Percentiles rank a stretch among this genome's conserved stretches.
Evolutionary conservation across 1,139 yeast species (phyloP).

Genomic region (Taphrina wiesneri): DNA sequence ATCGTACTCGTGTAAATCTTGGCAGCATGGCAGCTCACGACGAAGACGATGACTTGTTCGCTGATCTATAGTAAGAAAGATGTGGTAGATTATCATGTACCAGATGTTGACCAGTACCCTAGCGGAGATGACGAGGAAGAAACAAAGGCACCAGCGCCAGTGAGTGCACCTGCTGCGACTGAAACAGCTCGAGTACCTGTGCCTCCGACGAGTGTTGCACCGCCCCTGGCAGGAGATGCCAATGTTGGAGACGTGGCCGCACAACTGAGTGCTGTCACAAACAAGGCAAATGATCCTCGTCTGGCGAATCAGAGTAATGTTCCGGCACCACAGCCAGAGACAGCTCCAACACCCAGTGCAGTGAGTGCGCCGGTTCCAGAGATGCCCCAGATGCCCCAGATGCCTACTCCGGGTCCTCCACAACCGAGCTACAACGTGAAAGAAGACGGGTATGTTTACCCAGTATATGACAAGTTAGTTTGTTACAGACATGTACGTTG

Average conservation of each 20-base stretch:
- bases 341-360: background rate
- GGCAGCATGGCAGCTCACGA: conserved; percentile 45
- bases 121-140: conserved; percentile 47
- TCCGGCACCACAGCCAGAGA: background rate
- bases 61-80: conserved; percentile 62
- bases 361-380: conserved; percentile 20
- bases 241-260: conserved; percentile 18
- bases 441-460: conserved; percentile 41
- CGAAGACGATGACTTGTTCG: conserved; percentile 83
- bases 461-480: conserved; percentile 13
- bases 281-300: conserved; percentile 14
- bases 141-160: conserved; percentile 31
- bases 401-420: conserved; percentile 28
- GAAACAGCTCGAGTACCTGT: conserved; percentile 15
- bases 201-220: conserved; percentile 15
- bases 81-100: background rate
- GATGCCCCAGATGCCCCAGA: conserved; percentile 23
- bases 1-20: background rate
- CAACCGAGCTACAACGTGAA: conserved; percentile 30
- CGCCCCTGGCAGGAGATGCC: background rate
- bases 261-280: conserved; percentile 19
- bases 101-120: conserved; percentile 8
- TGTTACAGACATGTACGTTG: background rate
- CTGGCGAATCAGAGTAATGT: background rate
- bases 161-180: conserved; percentile 21